Evolutionary conservation across 2,329 filamentous ascomycete species (phyloP).

Genomic region (Botrytis medusae): DNA sequence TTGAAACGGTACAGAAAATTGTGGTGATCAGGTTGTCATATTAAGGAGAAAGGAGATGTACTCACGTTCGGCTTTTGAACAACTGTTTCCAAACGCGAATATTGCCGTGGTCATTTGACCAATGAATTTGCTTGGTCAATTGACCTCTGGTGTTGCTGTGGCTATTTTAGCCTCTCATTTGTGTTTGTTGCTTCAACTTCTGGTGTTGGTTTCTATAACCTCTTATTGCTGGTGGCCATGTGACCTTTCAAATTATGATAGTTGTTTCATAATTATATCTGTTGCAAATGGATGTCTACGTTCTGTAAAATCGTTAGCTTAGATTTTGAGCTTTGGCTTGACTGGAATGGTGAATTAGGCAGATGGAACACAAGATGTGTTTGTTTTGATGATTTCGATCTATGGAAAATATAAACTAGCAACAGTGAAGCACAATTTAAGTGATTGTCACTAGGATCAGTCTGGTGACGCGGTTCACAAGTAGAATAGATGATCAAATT

Average conservation of each 20-base stretch:
- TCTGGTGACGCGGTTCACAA: too few species aligned
- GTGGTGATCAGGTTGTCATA: neutral
- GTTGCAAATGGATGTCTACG: neutral
- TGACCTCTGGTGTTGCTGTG: too few species aligned
- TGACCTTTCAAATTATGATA: neutral
- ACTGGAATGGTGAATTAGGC: neutral
- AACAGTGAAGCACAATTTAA: too few species aligned
- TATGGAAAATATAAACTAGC: neutral
- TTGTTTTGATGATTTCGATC: neutral
- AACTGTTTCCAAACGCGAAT: neutral
- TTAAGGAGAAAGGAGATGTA: neutral
- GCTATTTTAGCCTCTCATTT: too few species aligned
- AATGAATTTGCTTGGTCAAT: too few species aligned
- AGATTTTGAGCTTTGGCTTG: too few species aligned
- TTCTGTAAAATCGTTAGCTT: neutral
- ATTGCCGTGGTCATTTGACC: too few species aligned
- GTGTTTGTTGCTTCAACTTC: too few species aligned
- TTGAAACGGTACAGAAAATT: neutral
- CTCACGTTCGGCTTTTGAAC: neutral
- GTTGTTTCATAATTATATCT: neutral
- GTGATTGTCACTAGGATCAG: too few species aligned
- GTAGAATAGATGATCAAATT: too few species aligned
- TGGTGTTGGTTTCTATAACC: too few species aligned
- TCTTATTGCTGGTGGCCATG: too few species aligned
- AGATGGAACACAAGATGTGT: neutral